Percentiles rank a stretch among this genome's conserved stretches.
These are phyloP conservation scores for Meira miltonrushii DNA, from an alignment of 1,284 basidiomycete genomes.

Conservation along the genomic window DNA sequence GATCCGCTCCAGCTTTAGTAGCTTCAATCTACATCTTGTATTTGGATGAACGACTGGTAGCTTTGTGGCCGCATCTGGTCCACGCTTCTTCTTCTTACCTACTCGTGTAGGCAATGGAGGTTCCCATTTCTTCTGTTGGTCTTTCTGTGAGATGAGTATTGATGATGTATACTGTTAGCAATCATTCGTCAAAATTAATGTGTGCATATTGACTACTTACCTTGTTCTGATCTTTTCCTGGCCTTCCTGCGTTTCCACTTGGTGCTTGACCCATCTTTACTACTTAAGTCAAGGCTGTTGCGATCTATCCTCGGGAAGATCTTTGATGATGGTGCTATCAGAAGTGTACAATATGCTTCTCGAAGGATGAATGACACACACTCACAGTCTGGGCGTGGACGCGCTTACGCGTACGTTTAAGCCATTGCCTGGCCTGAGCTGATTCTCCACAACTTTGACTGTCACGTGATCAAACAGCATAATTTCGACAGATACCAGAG, in stretches of 20 bases:
- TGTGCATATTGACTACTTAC: slow-evolving; percentile 3
- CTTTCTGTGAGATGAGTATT: slow-evolving; percentile 58
- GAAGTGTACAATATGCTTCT: too few species aligned
- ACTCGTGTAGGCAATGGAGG: slow-evolving; percentile 94
- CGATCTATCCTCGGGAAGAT: too few species aligned
- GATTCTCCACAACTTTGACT: too few species aligned
- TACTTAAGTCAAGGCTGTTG: too few species aligned
- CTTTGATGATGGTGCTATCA: too few species aligned
- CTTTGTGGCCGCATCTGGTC: slow-evolving; percentile 84
- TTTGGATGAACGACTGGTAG: slow-evolving; percentile 90
- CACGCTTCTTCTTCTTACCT: slow-evolving; percentile 86
- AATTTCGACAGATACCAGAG: too few species aligned
- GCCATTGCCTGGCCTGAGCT: too few species aligned
- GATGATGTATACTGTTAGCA: not conserved
- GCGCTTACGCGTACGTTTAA: too few species aligned
- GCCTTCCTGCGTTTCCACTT: slow-evolving; percentile 13
- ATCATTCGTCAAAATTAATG: not conserved
- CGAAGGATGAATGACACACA: too few species aligned
- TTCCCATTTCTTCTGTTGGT: slow-evolving; percentile 84
- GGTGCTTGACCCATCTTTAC: slow-evolving; percentile 15
- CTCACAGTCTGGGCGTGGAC: too few species aligned
- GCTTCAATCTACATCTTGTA: slow-evolving; percentile 88
- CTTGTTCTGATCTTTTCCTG: slow-evolving; percentile 15
- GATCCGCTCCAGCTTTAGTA: slow-evolving; percentile 93
- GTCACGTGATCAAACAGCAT: too few species aligned